These are phyloP conservation scores for Fusarium tricinctum DNA, from an alignment of 2,329 filamentous ascomycete species.

Conservation along the genomic window DNA sequence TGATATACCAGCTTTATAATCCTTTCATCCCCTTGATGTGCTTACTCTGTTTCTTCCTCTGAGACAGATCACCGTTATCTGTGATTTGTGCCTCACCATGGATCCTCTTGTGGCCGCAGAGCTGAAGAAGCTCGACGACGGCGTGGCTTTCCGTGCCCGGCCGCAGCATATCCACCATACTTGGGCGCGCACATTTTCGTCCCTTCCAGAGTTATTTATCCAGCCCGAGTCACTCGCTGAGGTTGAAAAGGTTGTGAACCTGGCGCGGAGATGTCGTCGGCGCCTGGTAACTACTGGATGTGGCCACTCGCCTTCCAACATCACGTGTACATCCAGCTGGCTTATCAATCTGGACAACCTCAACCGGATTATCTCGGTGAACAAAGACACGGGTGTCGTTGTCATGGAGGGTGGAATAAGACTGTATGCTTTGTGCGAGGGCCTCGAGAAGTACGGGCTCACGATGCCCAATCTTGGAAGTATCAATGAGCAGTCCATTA, in stretches of 20 bases:
- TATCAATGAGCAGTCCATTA: constrained; percentile 94
- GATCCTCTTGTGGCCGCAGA: constrained; percentile 56
- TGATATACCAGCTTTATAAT: constrained; percentile 24
- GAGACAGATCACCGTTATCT: not conserved
- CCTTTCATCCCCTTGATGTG: constrained; percentile 14
- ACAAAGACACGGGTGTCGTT: constrained; percentile 75
- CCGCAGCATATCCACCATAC: constrained; percentile 84
- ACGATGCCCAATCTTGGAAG: constrained; percentile 94
- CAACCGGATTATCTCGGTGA: constrained; percentile 77
- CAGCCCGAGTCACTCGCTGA: constrained; percentile 84
- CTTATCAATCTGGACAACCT: constrained; percentile 92
- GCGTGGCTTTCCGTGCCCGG: constrained; percentile 81
- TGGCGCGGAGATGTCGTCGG: constrained; percentile 84
- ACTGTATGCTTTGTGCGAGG: constrained; percentile 78
- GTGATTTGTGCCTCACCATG: constrained; percentile 48
- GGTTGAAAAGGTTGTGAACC: constrained; percentile 83
- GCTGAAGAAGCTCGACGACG: constrained; percentile 53
- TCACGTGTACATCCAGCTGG: constrained; percentile 96
- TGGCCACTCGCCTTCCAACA: constrained; percentile 89
- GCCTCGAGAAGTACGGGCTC: constrained; percentile 80
- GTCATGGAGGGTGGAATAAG: constrained; percentile 91
- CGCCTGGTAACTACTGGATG: constrained; percentile 90
- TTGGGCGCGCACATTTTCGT: constrained; percentile 95
- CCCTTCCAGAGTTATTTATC: constrained; percentile 90
- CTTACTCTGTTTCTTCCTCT: not conserved